Evolutionary conservation across 176 grass and related monocot genomes (phyloP), one percentile per base, ranked within the genome.

Genomic region (Otatea glauca): DNA sequence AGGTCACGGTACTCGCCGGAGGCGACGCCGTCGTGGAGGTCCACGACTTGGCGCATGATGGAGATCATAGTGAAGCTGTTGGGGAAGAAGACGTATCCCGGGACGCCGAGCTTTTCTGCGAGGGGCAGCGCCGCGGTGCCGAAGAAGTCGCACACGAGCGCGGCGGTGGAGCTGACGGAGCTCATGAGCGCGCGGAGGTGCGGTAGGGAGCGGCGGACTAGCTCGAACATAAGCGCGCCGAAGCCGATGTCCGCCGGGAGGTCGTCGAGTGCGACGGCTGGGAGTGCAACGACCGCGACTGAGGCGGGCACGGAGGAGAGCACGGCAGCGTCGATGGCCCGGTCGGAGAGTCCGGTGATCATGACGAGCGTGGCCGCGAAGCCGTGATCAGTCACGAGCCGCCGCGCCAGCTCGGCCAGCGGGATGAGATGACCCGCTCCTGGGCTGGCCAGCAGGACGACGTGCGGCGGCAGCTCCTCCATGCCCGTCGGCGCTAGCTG

Each of bases 381-480:
- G 68, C 78, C 85, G 42, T 92, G 81, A 14, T 79, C 29, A 2
- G 23, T 0, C 38, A 4, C 73, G 32, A 94, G 87, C 43, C 77
- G 47, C 4, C 68, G 38, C 25, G 89, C 89, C 3, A 92, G 72
- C 84, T 92, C 89, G 6, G 44, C 84, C 29, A 94, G 12, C 1
- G 92, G 92, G 74, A 88, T 83, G 53, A 94, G 75, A 77, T 92
- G 92, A 7, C 87, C 87, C 38, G 84, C 77, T 1, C 85, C 87
- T 3, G 92, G 86, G 45, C 90, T 81, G 24, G 53, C 21, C 3
- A 92, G 25, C 55, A 94, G n/a, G 15, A 77, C 79, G 14, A 92
- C 55, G 65, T 60, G 80, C 9, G 48, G 82, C 9, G 32, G 39
- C 35, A 6, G 3, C 17, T 17, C n/a, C 8, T 38, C 58, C 58